Percentiles rank a stretch among this genome's conserved stretches.
These are phyloP conservation scores for Pogostemon cablin DNA, from an alignment of 257 asterid species.

Conservation along the genomic window DNA sequence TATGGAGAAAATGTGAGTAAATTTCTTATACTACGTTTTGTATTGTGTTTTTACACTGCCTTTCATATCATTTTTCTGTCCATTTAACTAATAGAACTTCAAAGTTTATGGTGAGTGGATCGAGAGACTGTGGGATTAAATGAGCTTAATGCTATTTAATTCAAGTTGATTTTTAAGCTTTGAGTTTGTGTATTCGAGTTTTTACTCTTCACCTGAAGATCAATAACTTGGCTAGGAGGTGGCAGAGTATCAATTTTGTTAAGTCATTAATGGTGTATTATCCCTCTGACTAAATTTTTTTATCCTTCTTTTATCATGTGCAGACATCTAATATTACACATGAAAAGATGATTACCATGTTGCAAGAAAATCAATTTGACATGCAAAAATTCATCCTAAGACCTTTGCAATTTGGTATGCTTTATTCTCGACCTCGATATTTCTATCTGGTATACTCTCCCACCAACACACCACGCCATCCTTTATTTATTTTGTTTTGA, in stretches of 20 bases:
- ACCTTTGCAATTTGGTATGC: slow-evolving; percentile 93
- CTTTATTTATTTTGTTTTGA: too few relatives aligned
- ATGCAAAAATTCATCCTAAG: slow-evolving; percentile 86
- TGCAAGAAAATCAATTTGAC: slow-evolving; percentile 68
- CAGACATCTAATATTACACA: slow-evolving; percentile 90
- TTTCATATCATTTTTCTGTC: too few relatives aligned
- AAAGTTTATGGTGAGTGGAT: too few relatives aligned
- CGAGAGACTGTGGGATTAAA: too few relatives aligned
- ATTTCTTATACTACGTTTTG: too few relatives aligned
- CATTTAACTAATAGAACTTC: too few relatives aligned
- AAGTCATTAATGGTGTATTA: slow-evolving; percentile 11
- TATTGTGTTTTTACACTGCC: too few relatives aligned
- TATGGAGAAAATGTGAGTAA: too few relatives aligned
- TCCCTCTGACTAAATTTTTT: slow-evolving; percentile 19
- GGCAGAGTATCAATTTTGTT: not conserved
- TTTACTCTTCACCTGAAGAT: slow-evolving; percentile 8
- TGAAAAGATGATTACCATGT: slow-evolving; percentile 64
- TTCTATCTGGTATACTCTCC: slow-evolving; percentile 70
- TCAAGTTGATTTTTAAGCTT: not conserved
- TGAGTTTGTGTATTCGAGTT: not conserved
- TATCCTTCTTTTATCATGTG: slow-evolving; percentile 29
- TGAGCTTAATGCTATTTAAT: not conserved
- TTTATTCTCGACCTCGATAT: slow-evolving; percentile 96
- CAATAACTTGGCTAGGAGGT: not conserved
- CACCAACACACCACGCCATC: not conserved